phyloP scores from a whole-genome alignment of 2,329 filamentous ascomycete genomes.

The Fusarium devonianum region DNA sequence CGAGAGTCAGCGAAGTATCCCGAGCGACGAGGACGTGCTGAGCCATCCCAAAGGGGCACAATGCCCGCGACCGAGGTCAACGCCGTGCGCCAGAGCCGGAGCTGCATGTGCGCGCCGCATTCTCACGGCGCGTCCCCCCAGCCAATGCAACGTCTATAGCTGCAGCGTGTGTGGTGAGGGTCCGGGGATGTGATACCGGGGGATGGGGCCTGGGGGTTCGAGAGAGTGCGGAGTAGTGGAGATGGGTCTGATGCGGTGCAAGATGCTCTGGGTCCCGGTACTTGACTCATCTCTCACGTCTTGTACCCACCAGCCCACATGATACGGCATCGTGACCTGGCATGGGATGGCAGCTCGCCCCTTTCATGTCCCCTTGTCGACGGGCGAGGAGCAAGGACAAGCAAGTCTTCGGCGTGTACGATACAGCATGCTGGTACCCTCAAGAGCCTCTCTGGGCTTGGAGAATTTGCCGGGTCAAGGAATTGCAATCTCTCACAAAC shows the following conservation, averaged over 20 bases:
- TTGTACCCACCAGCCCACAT: conserved; percentile 18
- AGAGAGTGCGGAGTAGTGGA: conserved; percentile 39
- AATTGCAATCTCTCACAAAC: neutral
- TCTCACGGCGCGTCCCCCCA: conserved; percentile 1
- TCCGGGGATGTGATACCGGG: conserved; percentile 7
- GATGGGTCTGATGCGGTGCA: conserved; percentile 19
- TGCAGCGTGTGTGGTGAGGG: neutral
- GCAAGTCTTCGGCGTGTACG: neutral
- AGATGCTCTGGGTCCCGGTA: conserved; percentile 21
- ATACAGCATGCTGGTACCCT: too few species aligned
- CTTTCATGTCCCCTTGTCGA: neutral
- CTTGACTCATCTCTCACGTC: conserved; percentile 30
- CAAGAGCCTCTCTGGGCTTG: too few species aligned
- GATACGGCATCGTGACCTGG: conserved; percentile 12
- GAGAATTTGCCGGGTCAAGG: too few species aligned
- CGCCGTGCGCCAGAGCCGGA: conserved; percentile 5
- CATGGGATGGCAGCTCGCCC: neutral
- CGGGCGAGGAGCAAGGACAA: neutral
- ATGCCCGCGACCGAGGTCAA: neutral
- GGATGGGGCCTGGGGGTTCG: conserved; percentile 20
- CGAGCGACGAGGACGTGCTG: conserved; percentile 17
- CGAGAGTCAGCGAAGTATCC: conserved; percentile 1
- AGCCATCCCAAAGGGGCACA: conserved; percentile 10
- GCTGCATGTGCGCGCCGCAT: conserved; percentile 6
- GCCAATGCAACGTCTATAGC: neutral